Conservation (phyloP, 345 rosid genomes). For the Moringa oleifera region DNA sequence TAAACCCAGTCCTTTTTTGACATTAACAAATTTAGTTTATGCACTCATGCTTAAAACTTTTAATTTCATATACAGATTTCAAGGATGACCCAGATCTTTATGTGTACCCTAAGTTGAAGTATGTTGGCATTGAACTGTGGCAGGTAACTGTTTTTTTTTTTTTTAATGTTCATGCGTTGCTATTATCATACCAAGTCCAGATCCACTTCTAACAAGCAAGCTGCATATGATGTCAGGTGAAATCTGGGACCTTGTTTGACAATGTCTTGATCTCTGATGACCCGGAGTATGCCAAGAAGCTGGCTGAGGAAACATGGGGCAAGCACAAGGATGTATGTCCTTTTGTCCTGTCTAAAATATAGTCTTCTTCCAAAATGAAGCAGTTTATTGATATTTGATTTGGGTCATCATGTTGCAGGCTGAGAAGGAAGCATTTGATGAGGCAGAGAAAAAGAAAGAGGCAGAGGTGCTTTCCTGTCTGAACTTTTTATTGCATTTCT, state of each 20-base stretch:
- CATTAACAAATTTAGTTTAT: not conserved
- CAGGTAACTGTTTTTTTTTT: constrained; percentile 45
- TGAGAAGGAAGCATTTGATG: constrained; percentile 94
- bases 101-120: constrained; percentile 83
- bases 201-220: not conserved
- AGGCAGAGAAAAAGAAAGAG: constrained; percentile 74
- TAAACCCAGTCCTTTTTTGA: not conserved
- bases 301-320: constrained; percentile 96
- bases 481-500: not conserved
- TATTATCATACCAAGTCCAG: not conserved
- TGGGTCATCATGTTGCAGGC: constrained; percentile 44
- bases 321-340: constrained; percentile 80
- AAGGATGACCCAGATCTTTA: constrained; percentile 92
- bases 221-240: constrained; percentile 45
- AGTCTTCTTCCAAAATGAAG: not conserved
- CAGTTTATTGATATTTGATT: constrained; percentile 11
- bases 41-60: constrained; percentile 2
- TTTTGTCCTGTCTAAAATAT: not conserved
- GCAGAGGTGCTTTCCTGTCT: constrained; percentile 56
- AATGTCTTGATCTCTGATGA: constrained; percentile 79
- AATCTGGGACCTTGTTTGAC: constrained; percentile 94
- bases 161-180: not conserved
- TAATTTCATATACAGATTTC: constrained; percentile 52
- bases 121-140: constrained; percentile 97
- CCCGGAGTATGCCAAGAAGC: constrained; percentile 71